Conservation (phyloP, 164 flowering plant genomes). For the Houttuynia cordata region DNA sequence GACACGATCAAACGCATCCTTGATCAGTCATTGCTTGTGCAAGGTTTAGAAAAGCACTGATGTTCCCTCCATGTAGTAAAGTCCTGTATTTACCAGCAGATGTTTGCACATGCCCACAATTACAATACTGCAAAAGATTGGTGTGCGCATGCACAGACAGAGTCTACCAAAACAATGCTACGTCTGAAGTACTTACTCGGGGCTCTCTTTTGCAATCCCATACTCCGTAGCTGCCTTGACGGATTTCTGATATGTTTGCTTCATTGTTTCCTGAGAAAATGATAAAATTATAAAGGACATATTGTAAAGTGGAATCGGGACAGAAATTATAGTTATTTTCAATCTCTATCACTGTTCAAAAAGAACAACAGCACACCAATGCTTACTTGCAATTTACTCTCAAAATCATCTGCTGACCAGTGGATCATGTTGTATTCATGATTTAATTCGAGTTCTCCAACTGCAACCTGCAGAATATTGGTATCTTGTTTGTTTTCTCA, state of each 20-base stretch:
- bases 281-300: neutral
- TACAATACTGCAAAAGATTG: neutral
- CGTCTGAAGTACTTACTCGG: slow-evolving; percentile 56
- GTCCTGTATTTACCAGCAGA: slow-evolving; percentile 32
- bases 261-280: slow-evolving; percentile 78
- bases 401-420: slow-evolving; percentile 95
- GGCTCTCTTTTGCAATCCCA: slow-evolving; percentile 81
- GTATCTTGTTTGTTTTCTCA: neutral
- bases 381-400: slow-evolving; percentile 75
- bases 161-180: neutral
- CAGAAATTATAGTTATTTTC: neutral
- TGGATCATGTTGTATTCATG: slow-evolving; percentile 70
- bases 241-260: slow-evolving; percentile 78
- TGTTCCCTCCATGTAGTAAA: slow-evolving; percentile 70
- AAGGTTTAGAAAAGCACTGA: slow-evolving; percentile 64
- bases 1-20: slow-evolving; percentile 61
- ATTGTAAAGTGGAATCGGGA: neutral
- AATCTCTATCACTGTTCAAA: neutral
- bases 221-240: slow-evolving; percentile 82
- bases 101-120: neutral
- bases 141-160: too few relatives aligned
- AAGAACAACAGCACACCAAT: neutral
- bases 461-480: slow-evolving; percentile 63
- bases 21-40: slow-evolving; percentile 90
- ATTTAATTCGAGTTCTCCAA: slow-evolving; percentile 89